Base-by-base conservation (phyloP, 2,329 filamentous ascomycete species). In the Stagonosporopsis cucurbitacearum region DNA sequence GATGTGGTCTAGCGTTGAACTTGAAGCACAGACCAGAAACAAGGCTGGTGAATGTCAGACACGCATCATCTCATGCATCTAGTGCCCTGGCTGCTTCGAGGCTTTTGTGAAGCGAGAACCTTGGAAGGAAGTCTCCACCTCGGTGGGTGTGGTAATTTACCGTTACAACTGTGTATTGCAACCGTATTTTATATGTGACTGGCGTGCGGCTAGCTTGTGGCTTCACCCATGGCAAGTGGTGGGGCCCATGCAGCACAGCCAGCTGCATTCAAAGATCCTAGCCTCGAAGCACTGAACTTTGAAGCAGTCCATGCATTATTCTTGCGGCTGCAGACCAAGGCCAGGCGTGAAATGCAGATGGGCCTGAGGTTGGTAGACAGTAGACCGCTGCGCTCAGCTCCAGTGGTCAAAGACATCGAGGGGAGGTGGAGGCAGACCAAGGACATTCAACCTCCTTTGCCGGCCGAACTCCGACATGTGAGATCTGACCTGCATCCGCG, bases 11-110 rank as follows among this genome's bases (percentile, higher is more conserved):
- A 56, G 53, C 53, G 53, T 56, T 37, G 25, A 41, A 46, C 25
- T 7, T 17, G 9, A n/a, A 32, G 53, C 53, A 56, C 53, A 42
- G 42, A 43, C 53, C 47, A 48, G 47, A 43, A 43, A 51, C 43
- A 56, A 50, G 53, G 53, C 53, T 56, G 53, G 53, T 47, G 43
- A 54, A 48, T 42, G 42, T 56, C 53, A 56, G 42, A 51, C 36
- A 48, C 50, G 48, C 53, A 51, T 56, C 42, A 56, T 56, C 37
- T 50, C 47, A 47, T 43, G 40, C 41, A 36, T 39, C 40, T 48
- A 36, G 46, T 49, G 52, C 49, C 41, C 30, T 17, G 39, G 23
- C 39, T 42, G 23, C 22, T 22, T 36, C 35, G 47, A 46, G 35
- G 47, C 42, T 28, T 46, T 33, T 13, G 37, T 40, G 53, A 51